Base-by-base conservation (phyloP, 2,329 filamentous ascomycete genomes). In the Shiraia bambusicola region DNA sequence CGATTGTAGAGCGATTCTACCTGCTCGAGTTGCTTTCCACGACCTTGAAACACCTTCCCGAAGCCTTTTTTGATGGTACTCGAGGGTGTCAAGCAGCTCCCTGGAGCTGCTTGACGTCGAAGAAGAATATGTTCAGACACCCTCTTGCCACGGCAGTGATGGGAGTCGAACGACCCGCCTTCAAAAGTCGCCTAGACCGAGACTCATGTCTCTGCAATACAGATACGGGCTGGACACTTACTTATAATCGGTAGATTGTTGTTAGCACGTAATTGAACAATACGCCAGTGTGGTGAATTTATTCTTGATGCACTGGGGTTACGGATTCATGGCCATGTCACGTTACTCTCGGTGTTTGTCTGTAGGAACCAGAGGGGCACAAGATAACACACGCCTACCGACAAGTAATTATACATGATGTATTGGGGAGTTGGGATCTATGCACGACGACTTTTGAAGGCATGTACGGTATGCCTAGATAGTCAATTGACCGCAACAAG, bases 191-290 rank as follows among this genome's bases (percentile, higher is more conserved):
- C 59, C 44, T 55, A 55, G 56, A 60, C 59, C 29, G 33, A 64
- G 60, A 64, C 36, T 58, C 50, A 45, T 66, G 60, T 58, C 61
- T 59, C 53, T 52, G 61, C 59, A 57, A 60, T 61, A 67, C 63
- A 66, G 62, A 67, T 64, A 56, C 61, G 59, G 59, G 58, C 47
- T 50, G 54, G 49, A 66, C 57, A 65, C 54, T 17, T 3, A 11
- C 16, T 26, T 19, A 28, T 16, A 13, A 10, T 13, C 6, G 28
- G 36, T 28, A 38, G 34, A 27, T 29, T 13, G 34, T 34, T 30
- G 7, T 15, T 6, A 16, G 3, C 4, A 22, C 8, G 8, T 22
- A 8, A 22, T 5, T 22, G 8, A 22, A 22, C 19, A 15, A 13
- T 3, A 16, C 7, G 10, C 9, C 15, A 10, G 3, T 14, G 4